Conservation (phyloP, 2,329 filamentous ascomycete species). For the Microcyclospora tardicrescens region DNA sequence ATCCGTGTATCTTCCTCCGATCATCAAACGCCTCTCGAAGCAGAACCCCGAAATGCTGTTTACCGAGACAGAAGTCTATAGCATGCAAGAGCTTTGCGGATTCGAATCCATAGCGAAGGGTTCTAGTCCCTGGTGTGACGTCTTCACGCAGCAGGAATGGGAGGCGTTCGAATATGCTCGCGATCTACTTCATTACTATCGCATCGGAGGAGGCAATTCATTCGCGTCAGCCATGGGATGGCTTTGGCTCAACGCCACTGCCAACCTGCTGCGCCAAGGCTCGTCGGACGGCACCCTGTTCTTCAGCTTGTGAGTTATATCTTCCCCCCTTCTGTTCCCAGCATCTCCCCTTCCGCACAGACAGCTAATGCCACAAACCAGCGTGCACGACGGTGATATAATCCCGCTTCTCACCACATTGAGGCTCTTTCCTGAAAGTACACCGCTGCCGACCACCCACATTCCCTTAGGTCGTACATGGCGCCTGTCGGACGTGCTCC, state of each 20-base stretch:
- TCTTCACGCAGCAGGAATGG: slow-evolving; percentile 44
- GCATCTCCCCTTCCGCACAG: not conserved
- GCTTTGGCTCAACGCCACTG: slow-evolving; percentile 46
- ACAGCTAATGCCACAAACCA: slow-evolving; percentile 5
- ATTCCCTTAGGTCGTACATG: slow-evolving; percentile 34
- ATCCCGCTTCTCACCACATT: slow-evolving; percentile 42
- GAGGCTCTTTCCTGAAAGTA: slow-evolving; percentile 33
- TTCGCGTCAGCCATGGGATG: slow-evolving; percentile 43
- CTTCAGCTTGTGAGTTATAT: slow-evolving; percentile 40
- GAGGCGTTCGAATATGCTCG: slow-evolving; percentile 45
- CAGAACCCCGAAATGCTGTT: slow-evolving; percentile 33
- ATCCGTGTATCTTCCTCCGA: slow-evolving; percentile 34
- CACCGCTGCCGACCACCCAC: slow-evolving; percentile 35
- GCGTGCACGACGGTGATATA: slow-evolving; percentile 47
- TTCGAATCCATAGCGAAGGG: slow-evolving; percentile 45
- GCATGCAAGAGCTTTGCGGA: slow-evolving; percentile 50
- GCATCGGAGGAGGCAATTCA: slow-evolving; percentile 43
- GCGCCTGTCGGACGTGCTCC: slow-evolving; percentile 42
- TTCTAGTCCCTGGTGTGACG: slow-evolving; percentile 42
- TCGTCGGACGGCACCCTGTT: slow-evolving; percentile 38
- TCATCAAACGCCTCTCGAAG: slow-evolving; percentile 31
- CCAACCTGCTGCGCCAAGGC: slow-evolving; percentile 31
- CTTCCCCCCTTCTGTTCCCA: too few species aligned
- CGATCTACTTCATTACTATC: slow-evolving; percentile 46
- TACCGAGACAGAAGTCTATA: slow-evolving; percentile 37